phyloP scores from a whole-genome alignment of 352 stramenopile species.

The Pilasporangium apinafurcum region DNA sequence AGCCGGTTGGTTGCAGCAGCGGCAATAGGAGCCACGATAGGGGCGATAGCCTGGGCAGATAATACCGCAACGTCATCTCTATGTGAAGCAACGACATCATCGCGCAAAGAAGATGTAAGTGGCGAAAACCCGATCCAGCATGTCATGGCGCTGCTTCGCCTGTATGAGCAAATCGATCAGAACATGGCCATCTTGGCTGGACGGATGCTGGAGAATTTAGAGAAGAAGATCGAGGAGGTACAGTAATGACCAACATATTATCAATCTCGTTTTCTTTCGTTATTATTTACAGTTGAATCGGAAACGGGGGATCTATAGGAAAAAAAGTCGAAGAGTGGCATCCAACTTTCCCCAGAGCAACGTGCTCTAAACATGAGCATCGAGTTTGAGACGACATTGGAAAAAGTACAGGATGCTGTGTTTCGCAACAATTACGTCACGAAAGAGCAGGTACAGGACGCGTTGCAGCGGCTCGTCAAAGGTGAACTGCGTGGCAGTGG shows the following conservation, averaged over 20 bases:
- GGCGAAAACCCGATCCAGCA: constrained; percentile 67
- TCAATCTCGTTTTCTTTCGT: too few relatives aligned
- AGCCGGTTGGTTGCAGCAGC: too few relatives aligned
- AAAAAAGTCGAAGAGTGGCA: constrained; percentile 31
- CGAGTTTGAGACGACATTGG: constrained; percentile 68
- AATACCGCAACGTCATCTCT: neutral
- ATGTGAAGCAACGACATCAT: constrained; percentile 13
- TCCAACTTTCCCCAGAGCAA: constrained; percentile 54
- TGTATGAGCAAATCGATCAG: constrained; percentile 82
- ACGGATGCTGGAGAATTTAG: constrained; percentile 60
- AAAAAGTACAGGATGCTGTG: constrained; percentile 77
- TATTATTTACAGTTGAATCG: neutral
- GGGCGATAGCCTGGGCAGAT: constrained; percentile 7
- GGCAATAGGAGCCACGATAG: constrained; percentile 5
- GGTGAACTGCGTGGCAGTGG: constrained; percentile 48
- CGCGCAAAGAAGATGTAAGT: constrained; percentile 19
- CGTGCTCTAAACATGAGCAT: constrained; percentile 81
- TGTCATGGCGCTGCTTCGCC: constrained; percentile 50
- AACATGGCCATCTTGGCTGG: constrained; percentile 78
- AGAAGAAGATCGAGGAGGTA: constrained; percentile 46
- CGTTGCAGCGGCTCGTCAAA: constrained; percentile 49
- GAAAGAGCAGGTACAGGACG: constrained; percentile 71
- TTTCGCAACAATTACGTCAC: constrained; percentile 83
- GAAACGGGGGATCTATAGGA: constrained; percentile 5
- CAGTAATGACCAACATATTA: too few relatives aligned